Conservation (phyloP, 2,329 filamentous ascomycete genomes). For the Thermothelomyces thermophilus region DNA sequence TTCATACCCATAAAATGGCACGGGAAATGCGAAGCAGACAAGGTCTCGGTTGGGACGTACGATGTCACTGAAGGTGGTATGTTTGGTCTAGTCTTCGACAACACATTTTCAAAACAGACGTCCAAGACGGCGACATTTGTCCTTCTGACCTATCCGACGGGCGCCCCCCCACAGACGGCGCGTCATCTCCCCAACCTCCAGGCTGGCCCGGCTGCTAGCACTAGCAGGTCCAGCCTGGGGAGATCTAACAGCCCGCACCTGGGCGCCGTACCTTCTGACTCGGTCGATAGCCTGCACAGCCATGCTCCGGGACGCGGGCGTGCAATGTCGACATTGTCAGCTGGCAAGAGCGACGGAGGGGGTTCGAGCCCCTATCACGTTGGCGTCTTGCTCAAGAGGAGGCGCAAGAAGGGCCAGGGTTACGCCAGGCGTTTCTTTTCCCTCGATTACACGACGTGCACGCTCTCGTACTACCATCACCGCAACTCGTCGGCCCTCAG, state of each 20-base stretch:
- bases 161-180: constrained; percentile 66
- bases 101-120: constrained; percentile 92
- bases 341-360: constrained; percentile 44
- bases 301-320: constrained; percentile 33
- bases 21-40: constrained; percentile 94
- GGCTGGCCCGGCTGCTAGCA: constrained; percentile 31
- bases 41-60: constrained; percentile 84
- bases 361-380: constrained; percentile 61
- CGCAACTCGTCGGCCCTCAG: constrained; percentile 86
- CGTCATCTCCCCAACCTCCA: constrained; percentile 60
- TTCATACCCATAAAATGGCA: constrained; percentile 73
- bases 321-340: constrained; percentile 37
- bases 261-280: constrained; percentile 44
- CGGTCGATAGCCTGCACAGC: constrained; percentile 56
- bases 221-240: constrained; percentile 47
- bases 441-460: constrained; percentile 87
- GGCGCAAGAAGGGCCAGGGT: constrained; percentile 88
- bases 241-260: constrained; percentile 41
- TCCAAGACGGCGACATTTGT: constrained; percentile 95
- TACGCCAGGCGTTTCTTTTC: constrained; percentile 94
- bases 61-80: constrained; percentile 82
- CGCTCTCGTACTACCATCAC: constrained; percentile 93
- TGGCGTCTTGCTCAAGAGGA: constrained; percentile 79
- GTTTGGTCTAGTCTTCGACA: constrained; percentile 96
- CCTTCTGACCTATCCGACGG: constrained; percentile 86